These are phyloP conservation scores for Aspergillus fumigatus DNA, from an alignment of 2,329 filamentous ascomycete species.

Conservation along the genomic window DNA sequence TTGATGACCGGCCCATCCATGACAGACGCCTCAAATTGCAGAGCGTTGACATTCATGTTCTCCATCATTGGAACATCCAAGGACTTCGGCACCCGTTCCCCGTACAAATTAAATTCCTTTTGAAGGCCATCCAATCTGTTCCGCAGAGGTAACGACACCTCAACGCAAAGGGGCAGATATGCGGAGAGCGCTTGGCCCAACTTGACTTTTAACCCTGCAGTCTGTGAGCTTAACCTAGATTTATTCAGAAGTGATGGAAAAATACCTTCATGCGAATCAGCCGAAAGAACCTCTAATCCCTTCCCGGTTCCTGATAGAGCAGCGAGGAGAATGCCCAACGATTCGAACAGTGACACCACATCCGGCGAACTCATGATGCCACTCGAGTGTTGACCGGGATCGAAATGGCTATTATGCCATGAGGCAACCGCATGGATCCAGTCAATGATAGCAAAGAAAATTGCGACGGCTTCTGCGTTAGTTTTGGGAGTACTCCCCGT, in stretches of 20 bases:
- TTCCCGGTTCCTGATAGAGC: constrained; percentile 34
- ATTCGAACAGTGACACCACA: constrained; percentile 39
- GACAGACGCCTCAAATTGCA: constrained; percentile 52
- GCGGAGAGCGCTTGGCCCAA: constrained; percentile 36
- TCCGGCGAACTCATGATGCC: constrained; percentile 34
- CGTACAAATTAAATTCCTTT: constrained; percentile 40
- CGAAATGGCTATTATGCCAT: constrained; percentile 29
- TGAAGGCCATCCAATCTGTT: constrained; percentile 37
- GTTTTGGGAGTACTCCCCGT: constrained; percentile 29
- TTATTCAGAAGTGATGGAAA: background rate
- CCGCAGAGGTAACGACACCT: constrained; percentile 35
- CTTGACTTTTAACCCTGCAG: constrained; percentile 32
- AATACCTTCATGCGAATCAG: constrained; percentile 31
- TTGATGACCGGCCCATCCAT: constrained; percentile 67
- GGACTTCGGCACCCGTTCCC: constrained; percentile 37
- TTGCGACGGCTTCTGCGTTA: constrained; percentile 26
- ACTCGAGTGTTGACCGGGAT: constrained; percentile 22
- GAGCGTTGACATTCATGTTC: constrained; percentile 40
- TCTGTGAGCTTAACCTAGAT: background rate
- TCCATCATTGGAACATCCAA: constrained; percentile 42
- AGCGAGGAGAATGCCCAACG: constrained; percentile 38
- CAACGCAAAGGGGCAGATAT: constrained; percentile 38
- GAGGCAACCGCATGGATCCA: constrained; percentile 37
- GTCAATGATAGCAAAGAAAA: constrained; percentile 30
- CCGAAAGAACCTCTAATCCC: constrained; percentile 33